These are phyloP conservation scores for Tolypocladium cylindrosporum DNA, from an alignment of 2,329 filamentous ascomycete species.

Conservation along the genomic window DNA sequence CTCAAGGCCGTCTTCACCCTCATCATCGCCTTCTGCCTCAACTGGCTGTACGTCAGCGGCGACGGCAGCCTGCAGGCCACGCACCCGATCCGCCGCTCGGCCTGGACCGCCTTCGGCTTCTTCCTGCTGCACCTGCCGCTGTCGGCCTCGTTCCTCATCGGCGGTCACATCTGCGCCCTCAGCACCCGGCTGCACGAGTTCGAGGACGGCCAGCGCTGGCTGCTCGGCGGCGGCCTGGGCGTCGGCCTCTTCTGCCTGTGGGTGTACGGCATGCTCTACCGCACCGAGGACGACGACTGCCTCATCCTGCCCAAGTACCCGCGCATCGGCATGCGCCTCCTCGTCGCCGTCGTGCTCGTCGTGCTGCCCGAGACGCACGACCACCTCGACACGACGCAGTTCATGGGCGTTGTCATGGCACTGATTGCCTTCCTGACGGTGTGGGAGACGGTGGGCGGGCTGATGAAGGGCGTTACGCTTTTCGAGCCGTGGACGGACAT, in stretches of 20 bases:
- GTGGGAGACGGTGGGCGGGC: conserved; percentile 32
- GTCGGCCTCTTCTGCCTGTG: conserved; percentile 34
- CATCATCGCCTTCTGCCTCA: conserved; percentile 38
- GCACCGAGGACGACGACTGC: conserved; percentile 23
- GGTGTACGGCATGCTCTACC: conserved; percentile 30
- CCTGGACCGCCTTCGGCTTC: conserved; percentile 33
- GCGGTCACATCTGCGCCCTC: conserved; percentile 33
- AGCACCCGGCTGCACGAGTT: conserved; percentile 28
- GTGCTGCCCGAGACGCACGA: conserved; percentile 24
- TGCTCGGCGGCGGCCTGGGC: conserved; percentile 34
- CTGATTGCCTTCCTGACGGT: conserved; percentile 30
- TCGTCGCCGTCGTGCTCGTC: conserved; percentile 19
- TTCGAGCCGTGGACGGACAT: conserved; percentile 23
- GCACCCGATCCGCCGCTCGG: conserved; percentile 34
- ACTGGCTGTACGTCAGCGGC: conserved; percentile 38
- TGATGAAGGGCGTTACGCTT: conserved; percentile 16
- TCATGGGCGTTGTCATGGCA: conserved; percentile 31
- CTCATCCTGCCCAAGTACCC: conserved; percentile 22
- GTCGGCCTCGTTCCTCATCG: conserved; percentile 33
- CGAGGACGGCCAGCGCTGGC: conserved; percentile 33
- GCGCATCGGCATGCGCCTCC: conserved; percentile 24
- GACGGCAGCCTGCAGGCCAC: conserved; percentile 32
- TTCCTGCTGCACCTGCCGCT: conserved; percentile 34
- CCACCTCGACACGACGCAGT: conserved; percentile 18
- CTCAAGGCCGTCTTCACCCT: conserved; percentile 36